phyloP scores from a whole-genome alignment of 352 stramenopile genomes.

The Pythium utonaiense region DNA sequence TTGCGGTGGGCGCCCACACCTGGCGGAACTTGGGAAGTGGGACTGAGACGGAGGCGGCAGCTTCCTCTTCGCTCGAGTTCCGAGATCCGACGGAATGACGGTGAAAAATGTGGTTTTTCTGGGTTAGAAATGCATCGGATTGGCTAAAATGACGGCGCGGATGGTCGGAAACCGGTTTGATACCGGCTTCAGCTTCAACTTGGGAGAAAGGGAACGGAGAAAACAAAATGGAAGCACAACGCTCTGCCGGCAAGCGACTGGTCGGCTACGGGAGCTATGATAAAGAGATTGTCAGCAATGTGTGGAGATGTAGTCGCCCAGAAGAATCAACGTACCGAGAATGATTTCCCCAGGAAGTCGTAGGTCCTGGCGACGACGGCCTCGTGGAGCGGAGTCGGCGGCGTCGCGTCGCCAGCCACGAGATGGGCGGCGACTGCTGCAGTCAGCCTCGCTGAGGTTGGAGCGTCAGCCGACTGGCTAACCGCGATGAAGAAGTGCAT shows the following conservation, averaged over 20 bases:
- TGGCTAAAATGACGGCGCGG: background rate
- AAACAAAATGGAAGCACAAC: background rate
- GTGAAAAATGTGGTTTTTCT: background rate
- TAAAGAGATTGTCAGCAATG: background rate
- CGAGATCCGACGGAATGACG: background rate
- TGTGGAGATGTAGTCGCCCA: background rate
- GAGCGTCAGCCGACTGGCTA: background rate
- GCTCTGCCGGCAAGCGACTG: too few species aligned
- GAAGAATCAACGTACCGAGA: background rate
- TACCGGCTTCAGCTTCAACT: conserved; percentile 1
- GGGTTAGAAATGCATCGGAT: background rate
- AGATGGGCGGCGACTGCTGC: background rate
- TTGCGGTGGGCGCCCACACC: background rate
- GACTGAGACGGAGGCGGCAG: background rate
- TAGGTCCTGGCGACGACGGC: background rate
- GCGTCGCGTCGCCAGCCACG: conserved; percentile 1
- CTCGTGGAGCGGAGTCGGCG: background rate
- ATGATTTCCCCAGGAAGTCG: background rate
- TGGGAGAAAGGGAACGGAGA: background rate
- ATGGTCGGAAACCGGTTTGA: background rate
- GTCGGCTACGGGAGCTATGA: background rate
- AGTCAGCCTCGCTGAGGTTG: background rate
- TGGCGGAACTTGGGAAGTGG: background rate
- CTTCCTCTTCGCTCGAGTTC: background rate
- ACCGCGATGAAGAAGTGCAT: conserved; percentile 12